Evolutionary conservation across 169 alveolate species (phyloP), one percentile per base, ranked within the genome.

Genomic region (Eimeria zaria): DNA sequence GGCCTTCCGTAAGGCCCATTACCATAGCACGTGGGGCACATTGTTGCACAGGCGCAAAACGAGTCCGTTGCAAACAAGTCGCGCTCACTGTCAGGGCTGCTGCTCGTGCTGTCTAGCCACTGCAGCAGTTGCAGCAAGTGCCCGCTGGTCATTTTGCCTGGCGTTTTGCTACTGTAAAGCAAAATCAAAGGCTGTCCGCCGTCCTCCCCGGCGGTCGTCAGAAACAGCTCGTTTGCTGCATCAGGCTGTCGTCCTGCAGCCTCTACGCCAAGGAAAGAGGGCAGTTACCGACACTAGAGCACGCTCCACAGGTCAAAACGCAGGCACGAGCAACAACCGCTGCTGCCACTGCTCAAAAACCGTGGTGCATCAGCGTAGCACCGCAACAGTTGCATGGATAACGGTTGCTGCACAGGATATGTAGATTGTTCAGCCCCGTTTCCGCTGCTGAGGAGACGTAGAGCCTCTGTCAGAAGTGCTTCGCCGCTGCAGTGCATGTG

Each of bases 401-500:
- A 27, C 64, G 11, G 83, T 51, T 58, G 81, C 93, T 87, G 81
- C 83, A 62, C 67, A 18, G 39, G 41, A 33, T 48, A 3, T 20
- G 30, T 44, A 14, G 24, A 55, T 27, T 22, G 16, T 48, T 41
- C 41, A 62, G 33, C 27, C 48, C 2, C 48, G 11, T 64, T 62
- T 48, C 81, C 62, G 67, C 36, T 44, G 81, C 58, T 33, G 51
- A 3, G 41, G 24, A 48, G 24, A 51, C n/a, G 14, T 24, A 30
- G 44, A 46, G 88, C 39, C 36, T 20, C 67, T 27, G 69, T 46
- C 64, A 27, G 41, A 12, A 8, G 53, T 48, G 91, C 27, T 30
- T 22, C 33, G 76, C 91, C 67, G 91, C 91, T 53, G 76, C 76
- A 55, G 24, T 58, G 69, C 46, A 12, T 11, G 74, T 4, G 91